A percentile compares a stretch with the other conserved stretches of the same genome.
These are phyloP conservation scores for Cystofilobasidium capitatum DNA, from an alignment of 768 basidiomycete species.

Conservation along the genomic window DNA sequence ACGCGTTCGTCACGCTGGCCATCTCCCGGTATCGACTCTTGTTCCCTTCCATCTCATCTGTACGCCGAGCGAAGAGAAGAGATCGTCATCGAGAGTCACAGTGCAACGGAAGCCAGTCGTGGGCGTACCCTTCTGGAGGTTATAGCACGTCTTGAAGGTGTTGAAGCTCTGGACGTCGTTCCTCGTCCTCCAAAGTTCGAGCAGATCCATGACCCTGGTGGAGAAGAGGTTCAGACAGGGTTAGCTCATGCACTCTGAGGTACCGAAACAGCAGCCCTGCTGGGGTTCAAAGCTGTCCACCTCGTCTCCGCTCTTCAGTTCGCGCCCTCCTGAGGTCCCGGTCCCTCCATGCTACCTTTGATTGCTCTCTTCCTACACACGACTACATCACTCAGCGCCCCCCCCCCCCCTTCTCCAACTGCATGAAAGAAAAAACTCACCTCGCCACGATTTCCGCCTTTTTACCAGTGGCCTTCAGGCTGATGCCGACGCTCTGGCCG, in stretches of 20 bases:
- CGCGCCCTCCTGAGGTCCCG: not conserved
- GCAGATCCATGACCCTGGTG: conserved; percentile 2
- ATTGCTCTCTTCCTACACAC: not conserved
- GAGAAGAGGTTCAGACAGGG: not conserved
- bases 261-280: not conserved
- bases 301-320: not conserved
- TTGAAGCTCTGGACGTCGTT: not conserved
- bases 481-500: conserved; percentile 7
- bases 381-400: not conserved
- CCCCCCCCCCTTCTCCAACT: not conserved
- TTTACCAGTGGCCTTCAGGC: conserved; percentile 3
- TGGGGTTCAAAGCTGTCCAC: not conserved
- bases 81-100: not conserved
- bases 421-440: not conserved
- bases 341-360: not conserved
- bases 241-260: not conserved
- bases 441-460: conserved; percentile 21
- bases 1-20: no score
- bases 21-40: not conserved
- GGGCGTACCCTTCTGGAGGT: not conserved
- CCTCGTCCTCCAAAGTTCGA: conserved; percentile 1
- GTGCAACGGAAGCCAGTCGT: not conserved
- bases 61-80: not conserved
- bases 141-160: not conserved
- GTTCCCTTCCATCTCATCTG: not conserved